Evolutionary conservation across 306 rosid genomes (phyloP), one percentile per base, ranked within the genome.

Genomic region (Fragaria vesca): DNA sequence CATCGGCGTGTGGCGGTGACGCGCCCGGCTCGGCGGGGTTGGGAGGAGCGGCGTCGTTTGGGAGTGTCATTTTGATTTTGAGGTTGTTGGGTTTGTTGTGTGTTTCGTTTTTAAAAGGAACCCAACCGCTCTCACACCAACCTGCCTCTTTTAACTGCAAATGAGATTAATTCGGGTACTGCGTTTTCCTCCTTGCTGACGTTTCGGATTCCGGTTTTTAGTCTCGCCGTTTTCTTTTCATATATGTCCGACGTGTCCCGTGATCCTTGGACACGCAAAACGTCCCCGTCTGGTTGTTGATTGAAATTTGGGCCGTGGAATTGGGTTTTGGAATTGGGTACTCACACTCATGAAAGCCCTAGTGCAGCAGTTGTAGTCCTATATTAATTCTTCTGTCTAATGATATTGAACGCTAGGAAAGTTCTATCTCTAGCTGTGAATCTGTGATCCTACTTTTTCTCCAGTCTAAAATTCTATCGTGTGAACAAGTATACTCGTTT

Each of bases 121-220:
- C 79, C 71, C 4, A 12, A 70, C 83, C 85, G 45, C 62, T 43
- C 46, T 7, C 15, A n/a, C 30, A 45, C 12, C 28, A 3, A 57
- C 63, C 63, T 57, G 32, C 21, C 81, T 72, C n/a, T 28, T 40
- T 36, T 76, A 85, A 85, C 81, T 60, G 81, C 85, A 71, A 42
- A 71, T 60, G 58, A 7, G 58, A 30, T n/a, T n/a, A 8, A 40
- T 18, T 47, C 28, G 75, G 66, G 63, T 18, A 42, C 73, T 24
- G 46, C 47, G 47, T 24, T 38, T 20, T 24, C 4, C 43, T 45
- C 47, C 6, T 51, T 4, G 21, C 66, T 17, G 48, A 17, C 58
- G 73, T 72, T 80, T 62, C 55, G 54, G 55, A 30, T 67, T 68
- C 72, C 74, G 60, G 60, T 69, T 50, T 42, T 47, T 32, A 32